Evolutionary conservation across 2,329 filamentous ascomycete species (phyloP).

Genomic region (Sporothrix phasma): DNA sequence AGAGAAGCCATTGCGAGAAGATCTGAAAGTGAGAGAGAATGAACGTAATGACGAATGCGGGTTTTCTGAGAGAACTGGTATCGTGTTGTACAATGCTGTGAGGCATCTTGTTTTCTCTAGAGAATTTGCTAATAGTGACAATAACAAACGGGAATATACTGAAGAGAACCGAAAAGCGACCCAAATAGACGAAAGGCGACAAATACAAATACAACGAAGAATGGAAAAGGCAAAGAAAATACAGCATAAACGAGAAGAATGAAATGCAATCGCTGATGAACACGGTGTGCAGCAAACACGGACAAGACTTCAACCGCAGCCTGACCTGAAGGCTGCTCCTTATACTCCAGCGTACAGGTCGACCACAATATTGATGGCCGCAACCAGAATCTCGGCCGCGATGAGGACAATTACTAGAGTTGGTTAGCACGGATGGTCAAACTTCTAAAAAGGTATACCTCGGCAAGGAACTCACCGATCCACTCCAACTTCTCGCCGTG

Average conservation of each 20-base stretch:
- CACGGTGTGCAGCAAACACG: neutral
- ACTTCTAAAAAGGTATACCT: too few species aligned
- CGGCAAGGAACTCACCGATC: conserved; percentile 58
- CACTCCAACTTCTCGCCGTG: conserved; percentile 84
- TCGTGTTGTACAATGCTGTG: conserved; percentile 10
- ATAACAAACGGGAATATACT: neutral
- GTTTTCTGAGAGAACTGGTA: conserved; percentile 1
- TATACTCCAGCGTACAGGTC: conserved; percentile 61
- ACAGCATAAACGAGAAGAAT: neutral
- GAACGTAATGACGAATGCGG: neutral
- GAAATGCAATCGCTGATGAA: neutral
- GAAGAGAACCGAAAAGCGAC: neutral
- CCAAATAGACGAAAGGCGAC: too few species aligned
- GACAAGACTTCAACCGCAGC: neutral
- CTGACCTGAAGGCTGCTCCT: neutral
- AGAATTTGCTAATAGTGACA: neutral
- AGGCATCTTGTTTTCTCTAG: conserved; percentile 4
- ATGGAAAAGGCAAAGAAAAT: neutral
- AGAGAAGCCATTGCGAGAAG: neutral
- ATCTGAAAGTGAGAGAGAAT: neutral
- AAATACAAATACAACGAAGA: too few species aligned
- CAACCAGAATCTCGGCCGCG: conserved; percentile 87
- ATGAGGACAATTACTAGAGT: conserved; percentile 79
- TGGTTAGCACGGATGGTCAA: neutral
- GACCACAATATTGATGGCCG: conserved; percentile 87